Evolutionary conservation across 805 yeast species (phyloP).

Genomic region (Candida broadrunensis): DNA sequence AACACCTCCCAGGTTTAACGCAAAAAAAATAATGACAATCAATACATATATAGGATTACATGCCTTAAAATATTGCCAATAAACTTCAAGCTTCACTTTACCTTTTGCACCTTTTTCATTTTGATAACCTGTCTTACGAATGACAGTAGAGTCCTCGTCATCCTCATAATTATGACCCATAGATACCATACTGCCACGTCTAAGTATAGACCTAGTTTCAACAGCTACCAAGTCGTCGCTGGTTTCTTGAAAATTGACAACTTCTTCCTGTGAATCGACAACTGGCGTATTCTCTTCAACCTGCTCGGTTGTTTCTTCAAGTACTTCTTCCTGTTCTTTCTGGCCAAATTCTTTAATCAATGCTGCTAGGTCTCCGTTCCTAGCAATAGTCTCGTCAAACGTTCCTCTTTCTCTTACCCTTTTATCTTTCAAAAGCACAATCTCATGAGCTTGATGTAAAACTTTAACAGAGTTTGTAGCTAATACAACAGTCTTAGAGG

Average conservation of each 20-base stretch:
- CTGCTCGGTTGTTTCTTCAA: not conserved
- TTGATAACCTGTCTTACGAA: conserved; percentile 13
- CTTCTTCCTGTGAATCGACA: conserved; percentile 2
- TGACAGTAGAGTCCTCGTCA: not conserved
- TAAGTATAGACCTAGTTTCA: not conserved
- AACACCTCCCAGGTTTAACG: conserved; percentile 1
- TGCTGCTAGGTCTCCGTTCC: not conserved
- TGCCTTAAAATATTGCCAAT: conserved; percentile 27
- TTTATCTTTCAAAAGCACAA: conserved; percentile 25
- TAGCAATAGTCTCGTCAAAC: conserved; percentile 38
- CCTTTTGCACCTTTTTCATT: conserved; percentile 29
- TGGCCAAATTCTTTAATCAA: conserved; percentile 4
- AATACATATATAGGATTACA: conserved; percentile 5
- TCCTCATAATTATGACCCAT: conserved; percentile 1
- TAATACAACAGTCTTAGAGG: conserved; percentile 30
- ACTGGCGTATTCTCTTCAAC: not conserved
- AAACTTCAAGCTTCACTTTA: conserved; percentile 23
- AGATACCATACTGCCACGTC: conserved; percentile 3
- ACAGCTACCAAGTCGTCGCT: not conserved
- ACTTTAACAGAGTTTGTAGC: conserved; percentile 38
- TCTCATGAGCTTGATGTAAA: conserved; percentile 29
- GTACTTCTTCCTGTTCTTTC: not conserved
- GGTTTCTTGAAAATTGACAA: no score
- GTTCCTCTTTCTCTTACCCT: conserved; percentile 36
- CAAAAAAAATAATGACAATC: conserved; percentile 13